Conservation (phyloP, 2,329 filamentous ascomycete genomes). For the Fusarium brevicatenulatum region DNA sequence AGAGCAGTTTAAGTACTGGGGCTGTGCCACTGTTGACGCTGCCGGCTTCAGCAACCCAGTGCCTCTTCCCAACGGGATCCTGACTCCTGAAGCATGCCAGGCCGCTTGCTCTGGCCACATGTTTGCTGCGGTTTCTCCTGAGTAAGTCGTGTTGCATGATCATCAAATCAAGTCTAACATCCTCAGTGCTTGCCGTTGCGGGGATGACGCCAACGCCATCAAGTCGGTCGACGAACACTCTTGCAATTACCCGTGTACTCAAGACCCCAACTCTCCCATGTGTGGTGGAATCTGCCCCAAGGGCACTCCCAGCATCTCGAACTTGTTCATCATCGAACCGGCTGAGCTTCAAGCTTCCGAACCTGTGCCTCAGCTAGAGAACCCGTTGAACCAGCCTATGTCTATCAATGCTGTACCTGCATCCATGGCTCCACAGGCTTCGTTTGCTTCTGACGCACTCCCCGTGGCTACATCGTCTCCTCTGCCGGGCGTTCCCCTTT, state of each 20-base stretch:
- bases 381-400: slow-evolving; percentile 7
- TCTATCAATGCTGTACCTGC: background rate
- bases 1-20: slow-evolving; percentile 39
- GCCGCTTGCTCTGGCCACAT: slow-evolving; percentile 31
- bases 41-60: slow-evolving; percentile 23
- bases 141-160: slow-evolving; percentile 35
- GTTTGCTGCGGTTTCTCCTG: slow-evolving; percentile 44
- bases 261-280: slow-evolving; percentile 44
- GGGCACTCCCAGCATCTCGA: slow-evolving; percentile 45
- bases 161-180: slow-evolving; percentile 1
- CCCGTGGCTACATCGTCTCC: slow-evolving; percentile 1
- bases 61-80: slow-evolving; percentile 20
- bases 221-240: slow-evolving; percentile 42
- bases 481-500: background rate
- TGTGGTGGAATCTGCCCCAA: slow-evolving; percentile 49
- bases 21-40: slow-evolving; percentile 37
- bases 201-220: slow-evolving; percentile 47
- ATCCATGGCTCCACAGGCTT: background rate
- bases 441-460: slow-evolving; percentile 13
- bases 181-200: slow-evolving; percentile 50
- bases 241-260: slow-evolving; percentile 48
- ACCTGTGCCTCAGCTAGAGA: slow-evolving; percentile 2
- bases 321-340: slow-evolving; percentile 45
- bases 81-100: slow-evolving; percentile 36
- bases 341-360: slow-evolving; percentile 18